phyloP scores from a whole-genome alignment of 805 yeast genomes.

The Komagataella kurtzmanii region DNA sequence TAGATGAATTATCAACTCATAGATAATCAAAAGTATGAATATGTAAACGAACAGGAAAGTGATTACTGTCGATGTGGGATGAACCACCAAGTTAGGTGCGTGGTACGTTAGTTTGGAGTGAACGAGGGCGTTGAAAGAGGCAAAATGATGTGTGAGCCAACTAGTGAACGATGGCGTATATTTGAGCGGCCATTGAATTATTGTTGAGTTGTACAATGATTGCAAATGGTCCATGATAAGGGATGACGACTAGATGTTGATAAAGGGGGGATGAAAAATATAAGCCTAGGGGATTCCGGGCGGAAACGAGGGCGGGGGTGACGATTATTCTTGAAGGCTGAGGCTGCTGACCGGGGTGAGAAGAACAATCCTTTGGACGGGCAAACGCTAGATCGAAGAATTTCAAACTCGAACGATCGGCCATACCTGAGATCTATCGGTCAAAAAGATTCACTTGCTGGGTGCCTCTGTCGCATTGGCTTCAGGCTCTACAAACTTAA shows the following conservation, averaged over 20 bases:
- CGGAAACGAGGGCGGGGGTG: too few species aligned
- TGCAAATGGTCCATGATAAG: background rate
- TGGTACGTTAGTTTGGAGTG: background rate
- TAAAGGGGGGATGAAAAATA: background rate
- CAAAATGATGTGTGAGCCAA: background rate
- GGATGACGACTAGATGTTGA: background rate
- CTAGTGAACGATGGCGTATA: background rate
- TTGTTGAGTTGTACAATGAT: background rate
- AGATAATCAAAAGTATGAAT: constrained; percentile 8
- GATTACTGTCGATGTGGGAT: constrained; percentile 10
- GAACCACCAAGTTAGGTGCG: constrained; percentile 7
- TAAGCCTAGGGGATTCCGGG: background rate
- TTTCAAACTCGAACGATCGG: too few species aligned
- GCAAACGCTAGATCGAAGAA: too few species aligned
- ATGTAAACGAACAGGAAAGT: constrained; percentile 13
- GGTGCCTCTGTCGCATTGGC: too few species aligned
- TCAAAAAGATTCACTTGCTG: too few species aligned
- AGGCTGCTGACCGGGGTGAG: background rate
- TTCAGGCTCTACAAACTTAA: too few species aligned
- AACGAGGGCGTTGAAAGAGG: background rate
- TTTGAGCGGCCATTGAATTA: background rate
- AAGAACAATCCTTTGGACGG: background rate
- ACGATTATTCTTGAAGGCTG: too few species aligned
- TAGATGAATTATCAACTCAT: constrained; percentile 11
- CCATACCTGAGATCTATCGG: too few species aligned